Percentiles rank a stretch among this genome's conserved stretches.
phyloP scores from a whole-genome alignment of 768 basidiomycete genomes.

The Suillus occidentalis region DNA sequence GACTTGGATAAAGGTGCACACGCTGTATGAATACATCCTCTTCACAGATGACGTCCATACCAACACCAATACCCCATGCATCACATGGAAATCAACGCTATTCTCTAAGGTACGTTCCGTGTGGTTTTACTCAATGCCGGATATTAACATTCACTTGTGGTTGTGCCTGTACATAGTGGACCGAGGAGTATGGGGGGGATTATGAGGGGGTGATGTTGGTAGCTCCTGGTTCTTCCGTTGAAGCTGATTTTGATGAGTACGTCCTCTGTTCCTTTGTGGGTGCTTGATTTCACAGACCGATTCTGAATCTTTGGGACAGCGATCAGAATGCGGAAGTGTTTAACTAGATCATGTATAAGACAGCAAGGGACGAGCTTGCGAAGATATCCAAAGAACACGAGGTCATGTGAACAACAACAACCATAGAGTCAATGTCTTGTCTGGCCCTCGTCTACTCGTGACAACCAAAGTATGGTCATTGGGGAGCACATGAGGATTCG shows the following conservation, averaged over 20 bases:
- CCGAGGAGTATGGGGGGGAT: not conserved
- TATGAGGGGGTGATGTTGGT: not conserved
- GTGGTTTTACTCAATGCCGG: too few species aligned
- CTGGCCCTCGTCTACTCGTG: not conserved
- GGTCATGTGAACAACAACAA: not conserved
- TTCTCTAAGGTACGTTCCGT: too few species aligned
- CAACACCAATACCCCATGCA: too few species aligned
- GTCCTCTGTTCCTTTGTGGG: not conserved
- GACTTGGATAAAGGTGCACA: conserved; percentile 3
- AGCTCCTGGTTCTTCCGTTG: not conserved
- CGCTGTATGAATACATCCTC: conserved; percentile 1
- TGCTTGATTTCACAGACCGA: not conserved
- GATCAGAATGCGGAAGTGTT: not conserved
- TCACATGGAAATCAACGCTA: too few species aligned
- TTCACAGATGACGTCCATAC: not conserved
- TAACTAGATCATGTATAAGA: not conserved
- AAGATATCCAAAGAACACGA: conserved; percentile 1
- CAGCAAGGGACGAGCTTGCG: not conserved
- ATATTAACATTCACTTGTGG: too few species aligned
- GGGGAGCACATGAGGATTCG: not conserved
- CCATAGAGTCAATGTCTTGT: too few species aligned
- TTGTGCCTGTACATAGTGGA: not conserved
- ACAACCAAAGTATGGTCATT: not conserved
- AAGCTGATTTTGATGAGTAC: not conserved
- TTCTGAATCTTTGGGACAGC: not conserved